These are phyloP conservation scores for Coniferiporia weirii DNA, from an alignment of 1,284 basidiomycete genomes.

Conservation along the genomic window DNA sequence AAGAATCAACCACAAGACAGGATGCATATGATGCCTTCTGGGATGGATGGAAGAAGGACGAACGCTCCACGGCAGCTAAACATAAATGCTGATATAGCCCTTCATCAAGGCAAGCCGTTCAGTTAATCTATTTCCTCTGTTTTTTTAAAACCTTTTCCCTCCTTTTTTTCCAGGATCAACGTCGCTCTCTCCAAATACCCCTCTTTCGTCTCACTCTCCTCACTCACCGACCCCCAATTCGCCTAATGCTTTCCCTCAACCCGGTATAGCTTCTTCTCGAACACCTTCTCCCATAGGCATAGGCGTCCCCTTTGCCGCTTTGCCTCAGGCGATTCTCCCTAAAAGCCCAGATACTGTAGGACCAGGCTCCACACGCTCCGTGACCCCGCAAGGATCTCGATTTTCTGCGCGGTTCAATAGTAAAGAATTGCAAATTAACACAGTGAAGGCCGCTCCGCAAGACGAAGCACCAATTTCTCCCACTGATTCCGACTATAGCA, in stretches of 20 bases:
- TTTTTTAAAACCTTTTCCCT: conserved; percentile 11
- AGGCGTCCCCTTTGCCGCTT: conserved; percentile 9
- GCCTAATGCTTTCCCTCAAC: conserved; percentile 13
- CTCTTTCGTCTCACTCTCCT: conserved; percentile 30
- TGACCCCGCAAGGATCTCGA: conserved; percentile 2
- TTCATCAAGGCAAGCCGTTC: conserved; percentile 34
- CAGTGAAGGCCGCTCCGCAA: conserved; percentile 8
- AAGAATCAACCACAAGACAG: not conserved
- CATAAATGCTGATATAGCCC: conserved; percentile 34
- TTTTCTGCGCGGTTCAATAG: conserved; percentile 4
- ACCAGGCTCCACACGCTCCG: conserved; percentile 1
- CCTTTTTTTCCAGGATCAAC: conserved; percentile 25
- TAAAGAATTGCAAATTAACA: conserved; percentile 12
- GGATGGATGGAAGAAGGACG: conserved; percentile 33
- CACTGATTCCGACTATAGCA: conserved; percentile 25
- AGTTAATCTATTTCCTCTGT: not conserved
- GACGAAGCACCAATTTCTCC: conserved; percentile 22
- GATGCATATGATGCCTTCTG: conserved; percentile 22
- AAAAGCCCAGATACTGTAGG: conserved; percentile 10
- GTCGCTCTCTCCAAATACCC: conserved; percentile 32
- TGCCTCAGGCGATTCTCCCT: conserved; percentile 11
- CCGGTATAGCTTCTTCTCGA: conserved; percentile 23
- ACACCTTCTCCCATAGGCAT: conserved; percentile 27
- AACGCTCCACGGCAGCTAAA: conserved; percentile 51
- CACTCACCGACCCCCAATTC: conserved; percentile 32